phyloP scores from a whole-genome alignment of 805 yeast species.

The Zygosaccharomyces kombuchaensis region DNA sequence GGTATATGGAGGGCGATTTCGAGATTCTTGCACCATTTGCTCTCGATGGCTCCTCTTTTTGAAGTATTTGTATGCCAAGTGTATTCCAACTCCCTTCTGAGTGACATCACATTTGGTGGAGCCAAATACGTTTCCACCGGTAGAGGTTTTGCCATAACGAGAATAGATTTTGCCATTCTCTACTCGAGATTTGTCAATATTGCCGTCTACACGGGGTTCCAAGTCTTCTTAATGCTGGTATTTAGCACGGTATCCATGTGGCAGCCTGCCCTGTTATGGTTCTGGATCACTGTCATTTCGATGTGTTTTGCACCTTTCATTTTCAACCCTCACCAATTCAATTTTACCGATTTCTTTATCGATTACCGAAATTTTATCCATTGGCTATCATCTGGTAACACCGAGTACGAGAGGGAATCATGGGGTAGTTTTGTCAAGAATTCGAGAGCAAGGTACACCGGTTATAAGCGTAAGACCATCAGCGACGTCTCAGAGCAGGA shows the following conservation, averaged over 20 bases:
- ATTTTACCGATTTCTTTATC: constrained; percentile 62
- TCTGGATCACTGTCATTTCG: constrained; percentile 67
- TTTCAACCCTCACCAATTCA: constrained; percentile 74
- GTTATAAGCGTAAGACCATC: constrained; percentile 72
- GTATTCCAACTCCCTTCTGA: constrained; percentile 71
- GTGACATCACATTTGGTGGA: constrained; percentile 83
- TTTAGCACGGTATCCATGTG: constrained; percentile 79
- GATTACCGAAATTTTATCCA: constrained; percentile 60
- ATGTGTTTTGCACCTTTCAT: constrained; percentile 67
- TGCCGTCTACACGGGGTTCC: constrained; percentile 75
- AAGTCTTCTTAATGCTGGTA: constrained; percentile 61
- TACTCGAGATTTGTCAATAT: constrained; percentile 73
- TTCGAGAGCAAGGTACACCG: constrained; percentile 85
- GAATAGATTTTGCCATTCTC: constrained; percentile 65
- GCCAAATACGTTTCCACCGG: constrained; percentile 92
- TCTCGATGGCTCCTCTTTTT: constrained; percentile 82
- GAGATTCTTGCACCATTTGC: constrained; percentile 69
- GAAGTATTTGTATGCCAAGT: constrained; percentile 95
- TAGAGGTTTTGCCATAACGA: constrained; percentile 84
- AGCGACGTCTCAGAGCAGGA: constrained; percentile 63
- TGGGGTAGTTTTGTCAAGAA: constrained; percentile 76
- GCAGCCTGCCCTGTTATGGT: constrained; percentile 69
- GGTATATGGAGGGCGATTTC: constrained; percentile 72
- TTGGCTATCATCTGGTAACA: constrained; percentile 82
- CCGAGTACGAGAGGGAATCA: constrained; percentile 59